Base-by-base conservation (phyloP, 2,329 filamentous ascomycete species). In the Simplicillium aogashimaense region DNA sequence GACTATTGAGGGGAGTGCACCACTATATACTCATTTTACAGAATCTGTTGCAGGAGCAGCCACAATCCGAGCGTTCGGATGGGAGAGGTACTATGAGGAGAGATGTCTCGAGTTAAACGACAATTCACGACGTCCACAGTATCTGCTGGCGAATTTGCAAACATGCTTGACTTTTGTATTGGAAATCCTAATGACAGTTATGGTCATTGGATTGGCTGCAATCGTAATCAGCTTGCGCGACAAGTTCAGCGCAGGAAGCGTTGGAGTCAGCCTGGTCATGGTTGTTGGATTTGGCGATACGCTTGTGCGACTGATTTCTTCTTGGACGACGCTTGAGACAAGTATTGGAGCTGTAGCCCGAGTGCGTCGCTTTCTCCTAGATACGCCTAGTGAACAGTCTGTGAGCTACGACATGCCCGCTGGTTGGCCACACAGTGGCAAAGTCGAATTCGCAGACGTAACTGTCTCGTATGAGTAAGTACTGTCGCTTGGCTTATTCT, bases 161-260 rank as follows among this genome's bases (percentile, higher is more conserved):
- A 55, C 64, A 17, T 74, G 70, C 68, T 53, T 73, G 1, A 63
- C 57, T 0, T 49, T 74, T 1, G 65, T 69, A 1, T 47, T 74
- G 9, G 67, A 72, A 42, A 47, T 74, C 3, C 33, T 53, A 4
- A 64, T 70, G 1, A 63, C 68, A 1, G 62, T 50, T 1, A 56
- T 74, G 28, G 68, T 68, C 1, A 58, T 66, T 0, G 46, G 70
- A 2, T 47, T 74, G 3, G 64, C 74, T 7, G 54, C 40, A 1
- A 50, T 72, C 1, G 64, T 67, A 1, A 63, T 70, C 1, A 36
- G 43, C 30, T 50, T 70, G 5, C 40, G 41, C 4, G 33, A 36
- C 31, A 52, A 20, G 33, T 58, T 35, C 55, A 58, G 35, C 20
- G 35, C 51, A 36, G 52, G 17, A 48, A 56, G 41, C 11, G 45